phyloP scores from a whole-genome alignment of 768 basidiomycete species.

The Rhodotorula toruloides region DNA sequence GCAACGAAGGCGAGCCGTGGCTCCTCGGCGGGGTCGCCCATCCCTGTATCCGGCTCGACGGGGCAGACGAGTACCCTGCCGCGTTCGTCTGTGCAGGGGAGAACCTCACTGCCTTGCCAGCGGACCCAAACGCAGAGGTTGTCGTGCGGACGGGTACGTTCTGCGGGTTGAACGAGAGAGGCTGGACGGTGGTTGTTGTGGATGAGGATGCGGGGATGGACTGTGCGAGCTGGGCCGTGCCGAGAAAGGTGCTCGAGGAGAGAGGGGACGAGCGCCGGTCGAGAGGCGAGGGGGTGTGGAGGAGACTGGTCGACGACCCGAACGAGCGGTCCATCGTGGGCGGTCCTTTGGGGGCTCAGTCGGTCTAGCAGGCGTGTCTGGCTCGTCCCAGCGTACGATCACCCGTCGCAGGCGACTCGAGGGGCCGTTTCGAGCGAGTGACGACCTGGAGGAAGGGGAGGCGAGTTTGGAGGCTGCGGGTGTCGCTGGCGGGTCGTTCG shows the following conservation, averaged over 20 bases:
- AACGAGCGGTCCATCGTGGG: conserved; percentile 20
- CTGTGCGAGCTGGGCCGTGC: conserved; percentile 21
- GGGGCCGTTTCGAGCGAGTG: too few species aligned
- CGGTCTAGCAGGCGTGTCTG: neutral
- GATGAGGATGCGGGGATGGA: neutral
- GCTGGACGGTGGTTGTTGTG: conserved; percentile 9
- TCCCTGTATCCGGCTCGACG: conserved; percentile 10
- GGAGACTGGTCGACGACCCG: conserved; percentile 17
- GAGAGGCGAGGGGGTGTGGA: conserved; percentile 25
- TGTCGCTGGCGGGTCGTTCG: too few species aligned
- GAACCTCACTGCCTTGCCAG: conserved; percentile 29
- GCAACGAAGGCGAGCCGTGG: conserved; percentile 11
- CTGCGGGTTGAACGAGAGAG: conserved; percentile 15
- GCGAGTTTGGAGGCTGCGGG: too few species aligned
- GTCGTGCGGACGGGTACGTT: conserved; percentile 1
- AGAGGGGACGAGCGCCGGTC: conserved; percentile 10
- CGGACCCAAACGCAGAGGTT: neutral
- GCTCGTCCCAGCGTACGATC: too few species aligned
- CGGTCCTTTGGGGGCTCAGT: too few species aligned
- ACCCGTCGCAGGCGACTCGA: too few species aligned
- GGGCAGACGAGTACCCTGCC: conserved; percentile 21
- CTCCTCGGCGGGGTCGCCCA: conserved; percentile 19
- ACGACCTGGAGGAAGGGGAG: neutral
- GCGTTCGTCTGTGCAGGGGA: conserved; percentile 19
- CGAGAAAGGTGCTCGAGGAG: conserved; percentile 12